These are phyloP conservation scores for Saturnispora ahearnii DNA, from an alignment of 805 yeast species.

Conservation along the genomic window DNA sequence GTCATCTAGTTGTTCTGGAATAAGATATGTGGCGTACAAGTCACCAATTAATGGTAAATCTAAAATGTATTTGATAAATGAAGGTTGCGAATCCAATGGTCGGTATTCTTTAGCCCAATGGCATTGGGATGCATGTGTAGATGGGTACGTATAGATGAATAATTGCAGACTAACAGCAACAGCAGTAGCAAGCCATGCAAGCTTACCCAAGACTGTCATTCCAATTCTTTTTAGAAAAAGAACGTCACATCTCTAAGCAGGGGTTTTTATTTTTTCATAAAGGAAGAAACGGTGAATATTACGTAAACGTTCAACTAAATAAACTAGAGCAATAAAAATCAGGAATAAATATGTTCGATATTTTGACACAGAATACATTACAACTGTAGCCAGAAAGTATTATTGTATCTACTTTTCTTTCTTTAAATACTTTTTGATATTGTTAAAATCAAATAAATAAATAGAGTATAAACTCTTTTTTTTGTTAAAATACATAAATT, in stretches of 20 bases:
- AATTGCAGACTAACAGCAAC: constrained; percentile 43
- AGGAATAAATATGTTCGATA: no score
- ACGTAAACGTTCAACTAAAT: background rate
- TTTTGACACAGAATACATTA: no score
- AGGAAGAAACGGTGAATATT: background rate
- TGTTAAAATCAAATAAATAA: no score
- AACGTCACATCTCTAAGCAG: no score
- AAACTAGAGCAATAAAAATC: no score
- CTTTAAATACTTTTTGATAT: no score
- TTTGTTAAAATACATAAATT: background rate
- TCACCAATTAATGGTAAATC: constrained; percentile 29
- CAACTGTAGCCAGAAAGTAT: no score
- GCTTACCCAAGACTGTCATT: constrained; percentile 1
- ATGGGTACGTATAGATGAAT: constrained; percentile 72
- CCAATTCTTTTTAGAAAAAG: background rate
- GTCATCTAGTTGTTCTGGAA: constrained; percentile 15
- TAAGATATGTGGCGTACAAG: constrained; percentile 23
- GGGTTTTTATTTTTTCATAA: background rate
- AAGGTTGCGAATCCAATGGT: constrained; percentile 16
- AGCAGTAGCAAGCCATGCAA: constrained; percentile 25
- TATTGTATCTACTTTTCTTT: no score
- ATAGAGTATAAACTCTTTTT: background rate
- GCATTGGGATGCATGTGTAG: constrained; percentile 44
- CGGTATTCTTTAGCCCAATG: constrained; percentile 43
- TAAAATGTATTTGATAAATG: constrained; percentile 13